These are phyloP conservation scores for Allium cepa DNA, from an alignment of 106 monocot species.

Conservation along the genomic window DNA sequence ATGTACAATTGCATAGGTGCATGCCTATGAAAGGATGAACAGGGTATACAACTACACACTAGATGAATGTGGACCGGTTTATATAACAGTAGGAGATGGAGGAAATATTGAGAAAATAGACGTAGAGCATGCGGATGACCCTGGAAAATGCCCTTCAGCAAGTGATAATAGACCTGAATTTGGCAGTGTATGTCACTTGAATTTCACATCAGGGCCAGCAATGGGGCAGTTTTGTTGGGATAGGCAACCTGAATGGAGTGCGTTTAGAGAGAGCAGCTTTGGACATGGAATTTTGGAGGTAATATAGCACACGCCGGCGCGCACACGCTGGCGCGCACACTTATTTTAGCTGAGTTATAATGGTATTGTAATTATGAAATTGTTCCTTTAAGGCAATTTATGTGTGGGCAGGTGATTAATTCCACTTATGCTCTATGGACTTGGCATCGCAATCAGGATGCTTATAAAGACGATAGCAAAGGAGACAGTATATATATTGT, in stretches of 20 bases:
- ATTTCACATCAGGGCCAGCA: constrained; percentile 76
- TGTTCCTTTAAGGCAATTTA: not conserved
- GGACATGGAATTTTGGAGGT: constrained; percentile 94
- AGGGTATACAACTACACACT: constrained; percentile 71
- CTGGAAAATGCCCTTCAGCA: constrained; percentile 67
- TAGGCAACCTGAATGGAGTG: constrained; percentile 81
- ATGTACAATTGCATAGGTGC: constrained; percentile 36
- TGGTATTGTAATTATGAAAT: not conserved
- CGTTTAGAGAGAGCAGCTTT: constrained; percentile 92
- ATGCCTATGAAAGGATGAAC: constrained; percentile 91
- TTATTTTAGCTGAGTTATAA: no score
- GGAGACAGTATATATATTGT: constrained; percentile 89
- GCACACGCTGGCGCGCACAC: no score
- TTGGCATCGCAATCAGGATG: constrained; percentile 83
- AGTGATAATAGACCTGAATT: constrained; percentile 61
- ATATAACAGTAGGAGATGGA: constrained; percentile 91
- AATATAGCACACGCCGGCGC: not conserved
- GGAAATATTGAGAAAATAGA: constrained; percentile 84
- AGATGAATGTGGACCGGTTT: constrained; percentile 73
- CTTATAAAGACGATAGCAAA: constrained; percentile 30
- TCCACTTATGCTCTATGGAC: constrained; percentile 83
- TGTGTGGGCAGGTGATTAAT: constrained; percentile 52
- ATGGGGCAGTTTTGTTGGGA: constrained; percentile 83
- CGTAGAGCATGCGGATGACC: constrained; percentile 71
- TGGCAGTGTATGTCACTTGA: constrained; percentile 68